Evolutionary conservation across 2,329 filamentous ascomycete species (phyloP).

Genomic region (Lecanosticta acicola): DNA sequence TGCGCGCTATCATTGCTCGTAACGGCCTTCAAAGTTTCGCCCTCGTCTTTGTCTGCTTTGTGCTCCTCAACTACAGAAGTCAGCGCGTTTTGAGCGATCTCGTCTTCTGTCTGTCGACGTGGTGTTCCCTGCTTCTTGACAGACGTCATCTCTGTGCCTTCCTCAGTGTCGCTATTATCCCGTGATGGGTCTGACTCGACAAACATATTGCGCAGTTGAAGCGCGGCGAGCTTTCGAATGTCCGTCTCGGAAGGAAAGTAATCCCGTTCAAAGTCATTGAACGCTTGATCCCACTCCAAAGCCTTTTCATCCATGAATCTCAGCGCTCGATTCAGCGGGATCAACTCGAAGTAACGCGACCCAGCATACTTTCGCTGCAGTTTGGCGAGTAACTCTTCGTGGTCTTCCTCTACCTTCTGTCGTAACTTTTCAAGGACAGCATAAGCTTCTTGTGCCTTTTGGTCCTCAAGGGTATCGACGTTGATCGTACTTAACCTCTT

Average conservation of each 20-base stretch:
- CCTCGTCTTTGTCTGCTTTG: conserved; percentile 22
- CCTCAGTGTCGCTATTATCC: conserved; percentile 52
- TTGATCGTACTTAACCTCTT: conserved; percentile 80
- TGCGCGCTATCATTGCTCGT: conserved; percentile 14
- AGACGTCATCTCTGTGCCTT: conserved; percentile 47
- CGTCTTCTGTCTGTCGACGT: conserved; percentile 43
- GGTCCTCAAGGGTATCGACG: conserved; percentile 81
- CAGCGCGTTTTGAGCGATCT: conserved; percentile 53
- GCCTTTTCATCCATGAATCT: conserved; percentile 89
- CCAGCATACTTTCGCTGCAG: conserved; percentile 87
- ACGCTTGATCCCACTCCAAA: conserved; percentile 85
- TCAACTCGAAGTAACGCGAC: conserved; percentile 94
- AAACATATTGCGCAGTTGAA: conserved; percentile 93
- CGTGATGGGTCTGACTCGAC: conserved; percentile 68
- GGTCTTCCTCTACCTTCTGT: conserved; percentile 78
- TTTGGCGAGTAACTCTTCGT: conserved; percentile 64
- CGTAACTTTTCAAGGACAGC: conserved; percentile 72
- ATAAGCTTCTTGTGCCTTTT: conserved; percentile 77
- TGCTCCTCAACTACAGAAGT: conserved; percentile 62
- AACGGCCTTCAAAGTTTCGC: conserved; percentile 14
- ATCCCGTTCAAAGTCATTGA: conserved; percentile 83
- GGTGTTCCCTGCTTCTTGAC: conserved; percentile 23
- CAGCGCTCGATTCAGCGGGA: conserved; percentile 83
- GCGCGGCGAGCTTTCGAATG: conserved; percentile 81
- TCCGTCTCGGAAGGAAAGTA: conserved; percentile 95